Conservation (phyloP, 2,329 filamentous ascomycete genomes). For the Cryphonectria nitschkei region DNA sequence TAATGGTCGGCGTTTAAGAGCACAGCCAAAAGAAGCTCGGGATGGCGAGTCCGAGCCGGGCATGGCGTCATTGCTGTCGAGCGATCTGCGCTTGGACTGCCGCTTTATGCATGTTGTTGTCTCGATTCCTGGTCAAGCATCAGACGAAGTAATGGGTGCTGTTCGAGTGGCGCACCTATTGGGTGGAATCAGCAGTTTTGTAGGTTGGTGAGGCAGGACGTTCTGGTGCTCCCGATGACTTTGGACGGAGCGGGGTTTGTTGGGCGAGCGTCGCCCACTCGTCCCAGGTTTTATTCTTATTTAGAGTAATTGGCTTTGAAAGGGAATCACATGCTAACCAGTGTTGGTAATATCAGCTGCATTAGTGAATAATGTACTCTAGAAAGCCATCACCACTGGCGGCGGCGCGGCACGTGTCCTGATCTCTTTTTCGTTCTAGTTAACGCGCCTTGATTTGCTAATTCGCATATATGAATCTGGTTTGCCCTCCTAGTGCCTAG, state of each 20-base stretch:
- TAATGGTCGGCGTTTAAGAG: neutral
- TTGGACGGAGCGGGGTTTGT: neutral
- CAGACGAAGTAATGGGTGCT: no score
- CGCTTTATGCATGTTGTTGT: neutral
- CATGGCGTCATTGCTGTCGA: neutral
- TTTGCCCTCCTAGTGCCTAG: no score
- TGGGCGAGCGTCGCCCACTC: neutral
- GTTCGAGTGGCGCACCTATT: no score
- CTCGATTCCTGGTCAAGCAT: neutral
- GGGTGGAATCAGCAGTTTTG: neutral
- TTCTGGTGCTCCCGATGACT: neutral
- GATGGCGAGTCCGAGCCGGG: neutral
- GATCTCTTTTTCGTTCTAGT: no score
- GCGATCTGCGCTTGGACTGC: neutral
- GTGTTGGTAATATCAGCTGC: no score
- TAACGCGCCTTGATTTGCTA: neutral
- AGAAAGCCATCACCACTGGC: no score
- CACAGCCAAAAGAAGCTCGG: neutral
- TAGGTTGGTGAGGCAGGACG: neutral
- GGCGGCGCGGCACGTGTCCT: no score
- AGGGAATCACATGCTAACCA: no score
- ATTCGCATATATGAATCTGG: neutral
- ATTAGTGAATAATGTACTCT: no score
- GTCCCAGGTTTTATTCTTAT: no score
- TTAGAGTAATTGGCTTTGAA: no score